A percentile compares a stretch with the other conserved stretches of the same genome.
Evolutionary conservation across 306 rosid genomes (phyloP).

Genomic region (Malus asiatica): DNA sequence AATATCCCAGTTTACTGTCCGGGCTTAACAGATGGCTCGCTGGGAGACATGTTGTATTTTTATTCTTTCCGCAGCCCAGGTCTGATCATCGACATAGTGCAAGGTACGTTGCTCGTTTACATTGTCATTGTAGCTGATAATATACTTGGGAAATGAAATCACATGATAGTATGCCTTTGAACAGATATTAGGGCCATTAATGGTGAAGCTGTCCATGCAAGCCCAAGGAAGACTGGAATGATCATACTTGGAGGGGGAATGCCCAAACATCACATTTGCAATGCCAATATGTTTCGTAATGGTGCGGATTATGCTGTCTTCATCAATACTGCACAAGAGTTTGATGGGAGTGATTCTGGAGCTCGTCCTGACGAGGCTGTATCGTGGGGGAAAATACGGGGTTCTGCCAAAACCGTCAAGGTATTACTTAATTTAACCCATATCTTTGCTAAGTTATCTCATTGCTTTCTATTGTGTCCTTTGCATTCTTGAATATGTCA

Average conservation of each 20-base stretch:
- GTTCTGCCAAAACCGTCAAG: constrained; percentile 86
- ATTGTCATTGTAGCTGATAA: background rate
- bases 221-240: constrained; percentile 88
- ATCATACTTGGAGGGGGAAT: constrained; percentile 87
- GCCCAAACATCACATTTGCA: constrained; percentile 98
- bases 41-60: constrained; percentile 95
- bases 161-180: constrained; percentile 16
- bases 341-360: constrained; percentile 94
- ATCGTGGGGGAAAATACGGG: constrained; percentile 88
- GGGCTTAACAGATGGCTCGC: constrained; percentile 87
- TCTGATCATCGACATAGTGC: constrained; percentile 64
- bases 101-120: constrained; percentile 33
- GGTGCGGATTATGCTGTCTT: constrained; percentile 93
- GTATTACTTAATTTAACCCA: constrained; percentile 21
- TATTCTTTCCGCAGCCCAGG: constrained; percentile 84
- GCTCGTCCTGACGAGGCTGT: constrained; percentile 93
- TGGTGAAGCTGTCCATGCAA: constrained; percentile 87
- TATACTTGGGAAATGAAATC: background rate
- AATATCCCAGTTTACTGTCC: constrained; percentile 88
- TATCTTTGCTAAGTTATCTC: background rate
- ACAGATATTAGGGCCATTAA: constrained; percentile 88
- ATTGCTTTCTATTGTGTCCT: background rate
- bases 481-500: background rate
- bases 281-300: constrained; percentile 98
- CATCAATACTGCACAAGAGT: constrained; percentile 90